Percentiles rank a stretch among this genome's conserved stretches.
Conservation (phyloP, 2,329 filamentous ascomycete species). For the Pseudogymnoascus sp. region DNA sequence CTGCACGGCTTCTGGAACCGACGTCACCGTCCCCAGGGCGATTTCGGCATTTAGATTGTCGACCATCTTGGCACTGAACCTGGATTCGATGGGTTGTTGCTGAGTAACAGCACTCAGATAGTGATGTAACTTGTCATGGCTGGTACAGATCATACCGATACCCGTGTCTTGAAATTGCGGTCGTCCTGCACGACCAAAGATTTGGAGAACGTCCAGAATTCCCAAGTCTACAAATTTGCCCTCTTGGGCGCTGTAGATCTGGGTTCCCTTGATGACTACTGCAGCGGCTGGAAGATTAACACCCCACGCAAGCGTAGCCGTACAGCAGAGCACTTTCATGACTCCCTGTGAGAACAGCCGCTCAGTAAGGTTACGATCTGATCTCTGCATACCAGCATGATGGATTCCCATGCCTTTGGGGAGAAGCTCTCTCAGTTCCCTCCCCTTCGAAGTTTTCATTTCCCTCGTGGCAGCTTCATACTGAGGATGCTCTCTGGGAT, state of each 20-base stretch:
- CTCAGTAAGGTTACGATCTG: conserved; percentile 94
- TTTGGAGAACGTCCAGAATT: conserved; percentile 93
- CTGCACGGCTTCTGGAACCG: conserved; percentile 84
- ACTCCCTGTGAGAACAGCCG: conserved; percentile 84
- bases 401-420: conserved; percentile 91
- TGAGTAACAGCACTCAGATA: conserved; percentile 91
- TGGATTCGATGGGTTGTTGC: conserved; percentile 95
- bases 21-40: conserved; percentile 87
- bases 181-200: conserved; percentile 95
- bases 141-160: conserved; percentile 97
- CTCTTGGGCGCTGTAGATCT: conserved; percentile 92
- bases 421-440: conserved; percentile 82
- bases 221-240: conserved; percentile 95
- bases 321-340: conserved; percentile 97
- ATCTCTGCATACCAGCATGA: conserved; percentile 91
- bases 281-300: conserved; percentile 96
- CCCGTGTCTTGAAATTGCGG: conserved; percentile 96
- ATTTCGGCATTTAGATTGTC: conserved; percentile 98
- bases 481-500: conserved; percentile 68
- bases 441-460: conserved; percentile 77
- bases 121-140: conserved; percentile 84
- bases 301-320: conserved; percentile 95
- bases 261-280: conserved; percentile 96
- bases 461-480: conserved; percentile 77
- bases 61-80: conserved; percentile 85